Conservation (phyloP, 371 early-diverging fungal genomes). For the Scutellospora calospora region DNA sequence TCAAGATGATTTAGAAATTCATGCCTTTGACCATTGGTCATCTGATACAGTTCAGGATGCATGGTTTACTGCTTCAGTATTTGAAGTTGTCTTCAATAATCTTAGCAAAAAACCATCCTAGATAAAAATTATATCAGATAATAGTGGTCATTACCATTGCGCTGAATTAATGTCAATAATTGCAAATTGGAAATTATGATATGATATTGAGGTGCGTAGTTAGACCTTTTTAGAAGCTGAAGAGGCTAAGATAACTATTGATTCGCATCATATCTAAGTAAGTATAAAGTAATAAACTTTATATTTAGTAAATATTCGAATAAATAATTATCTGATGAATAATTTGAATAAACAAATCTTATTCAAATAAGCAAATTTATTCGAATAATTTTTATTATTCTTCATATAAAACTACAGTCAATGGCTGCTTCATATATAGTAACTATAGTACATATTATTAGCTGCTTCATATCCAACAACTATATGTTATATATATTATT, state of each 20-base stretch:
- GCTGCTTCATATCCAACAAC: too few relatives aligned
- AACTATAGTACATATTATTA: too few relatives aligned
- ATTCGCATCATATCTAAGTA: too few relatives aligned
- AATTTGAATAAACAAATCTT: too few relatives aligned
- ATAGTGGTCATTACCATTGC: constrained; percentile 11
- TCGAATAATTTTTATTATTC: too few relatives aligned
- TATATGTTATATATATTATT: too few relatives aligned
- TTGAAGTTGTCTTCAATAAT: constrained; percentile 8
- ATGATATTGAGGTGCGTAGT: background rate
- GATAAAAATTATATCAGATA: constrained; percentile 16
- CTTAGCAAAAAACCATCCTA: background rate
- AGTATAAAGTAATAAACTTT: too few relatives aligned
- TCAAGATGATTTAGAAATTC: background rate
- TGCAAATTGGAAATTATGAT: constrained; percentile 10
- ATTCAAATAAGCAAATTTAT: background rate
- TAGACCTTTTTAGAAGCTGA: too few relatives aligned
- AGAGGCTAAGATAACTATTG: too few relatives aligned
- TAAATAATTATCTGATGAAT: too few relatives aligned
- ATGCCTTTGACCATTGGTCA: background rate
- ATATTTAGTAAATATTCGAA: background rate
- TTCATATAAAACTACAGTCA: too few relatives aligned
- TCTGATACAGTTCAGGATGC: background rate
- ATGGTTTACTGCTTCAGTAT: background rate
- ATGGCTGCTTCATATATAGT: too few relatives aligned
- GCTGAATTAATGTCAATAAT: constrained; percentile 18